Conservation (phyloP, 225 moss, liverwort and hornwort species). For the Bryoerythrophyllum caledonicum region DNA sequence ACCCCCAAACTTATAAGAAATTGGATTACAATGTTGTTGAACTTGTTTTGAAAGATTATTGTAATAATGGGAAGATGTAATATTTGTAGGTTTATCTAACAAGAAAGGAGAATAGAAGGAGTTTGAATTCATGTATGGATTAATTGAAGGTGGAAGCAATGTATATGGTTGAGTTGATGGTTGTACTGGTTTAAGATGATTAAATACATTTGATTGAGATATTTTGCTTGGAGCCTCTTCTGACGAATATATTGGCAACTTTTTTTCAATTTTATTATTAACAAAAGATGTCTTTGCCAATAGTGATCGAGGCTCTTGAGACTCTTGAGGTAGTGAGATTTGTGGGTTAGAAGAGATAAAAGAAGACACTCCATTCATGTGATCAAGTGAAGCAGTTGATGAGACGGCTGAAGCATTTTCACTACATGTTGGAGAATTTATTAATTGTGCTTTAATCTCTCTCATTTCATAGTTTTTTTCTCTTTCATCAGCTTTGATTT, state of each 20-base stretch:
- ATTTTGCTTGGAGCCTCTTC: not conserved
- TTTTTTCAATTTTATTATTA: not conserved
- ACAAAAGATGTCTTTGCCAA: not conserved
- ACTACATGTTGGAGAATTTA: not conserved
- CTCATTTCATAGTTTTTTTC: not conserved
- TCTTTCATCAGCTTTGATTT: not conserved
- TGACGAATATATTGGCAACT: not conserved
- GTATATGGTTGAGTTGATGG: not conserved
- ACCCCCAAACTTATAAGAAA: not conserved
- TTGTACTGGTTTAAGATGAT: not conserved
- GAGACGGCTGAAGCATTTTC: conserved; percentile 24
- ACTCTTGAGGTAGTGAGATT: not conserved
- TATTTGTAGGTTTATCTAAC: not conserved
- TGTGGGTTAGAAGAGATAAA: not conserved
- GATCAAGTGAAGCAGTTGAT: conserved; percentile 26
- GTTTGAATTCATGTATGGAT: not conserved
- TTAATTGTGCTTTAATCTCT: not conserved
- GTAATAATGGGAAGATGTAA: not conserved
- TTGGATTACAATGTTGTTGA: not conserved
- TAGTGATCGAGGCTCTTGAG: not conserved
- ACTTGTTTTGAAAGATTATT: not conserved
- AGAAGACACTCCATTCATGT: not conserved
- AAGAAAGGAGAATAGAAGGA: not conserved
- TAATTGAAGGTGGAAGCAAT: not conserved
- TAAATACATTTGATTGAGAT: not conserved